Evolutionary conservation across 345 rosid genomes (phyloP).

Genomic region (Citropsis articulata): DNA sequence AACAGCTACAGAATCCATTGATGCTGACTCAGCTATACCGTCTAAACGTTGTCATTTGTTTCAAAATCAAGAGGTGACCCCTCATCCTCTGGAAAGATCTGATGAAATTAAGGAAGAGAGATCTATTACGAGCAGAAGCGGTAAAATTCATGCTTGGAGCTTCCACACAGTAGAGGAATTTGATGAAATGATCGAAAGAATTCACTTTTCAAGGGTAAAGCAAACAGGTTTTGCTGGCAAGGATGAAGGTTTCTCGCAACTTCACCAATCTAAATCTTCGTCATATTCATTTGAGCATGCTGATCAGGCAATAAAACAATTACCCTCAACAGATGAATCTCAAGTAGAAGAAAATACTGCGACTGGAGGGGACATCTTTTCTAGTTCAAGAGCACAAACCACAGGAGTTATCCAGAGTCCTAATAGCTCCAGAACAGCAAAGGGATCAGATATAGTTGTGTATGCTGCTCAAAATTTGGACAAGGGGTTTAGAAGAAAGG

Average conservation of each 20-base stretch:
- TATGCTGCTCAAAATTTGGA: constrained; percentile 11
- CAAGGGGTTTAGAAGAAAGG: constrained; percentile 30
- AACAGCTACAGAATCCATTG: background rate
- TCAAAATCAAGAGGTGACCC: background rate
- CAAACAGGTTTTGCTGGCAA: background rate
- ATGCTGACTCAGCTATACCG: constrained; percentile 15
- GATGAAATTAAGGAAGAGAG: constrained; percentile 6
- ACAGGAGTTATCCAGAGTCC: background rate
- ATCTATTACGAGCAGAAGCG: background rate
- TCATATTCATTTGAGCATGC: background rate
- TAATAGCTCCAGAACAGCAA: background rate
- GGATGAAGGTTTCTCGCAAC: background rate
- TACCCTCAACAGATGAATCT: background rate
- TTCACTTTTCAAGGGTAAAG: constrained; percentile 5
- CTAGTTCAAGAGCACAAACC: background rate
- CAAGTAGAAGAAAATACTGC: constrained; percentile 5
- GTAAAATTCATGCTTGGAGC: constrained; percentile 14
- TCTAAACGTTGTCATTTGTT: constrained; percentile 30
- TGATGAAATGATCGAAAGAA: constrained; percentile 27
- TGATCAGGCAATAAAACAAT: background rate
- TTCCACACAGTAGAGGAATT: constrained; percentile 41
- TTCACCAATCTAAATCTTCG: background rate
- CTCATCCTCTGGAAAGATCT: background rate
- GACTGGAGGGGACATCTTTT: background rate
- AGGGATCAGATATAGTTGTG: background rate